Conservation (phyloP, 164 flowering plant genomes). For the Tetracentron sinense region DNA sequence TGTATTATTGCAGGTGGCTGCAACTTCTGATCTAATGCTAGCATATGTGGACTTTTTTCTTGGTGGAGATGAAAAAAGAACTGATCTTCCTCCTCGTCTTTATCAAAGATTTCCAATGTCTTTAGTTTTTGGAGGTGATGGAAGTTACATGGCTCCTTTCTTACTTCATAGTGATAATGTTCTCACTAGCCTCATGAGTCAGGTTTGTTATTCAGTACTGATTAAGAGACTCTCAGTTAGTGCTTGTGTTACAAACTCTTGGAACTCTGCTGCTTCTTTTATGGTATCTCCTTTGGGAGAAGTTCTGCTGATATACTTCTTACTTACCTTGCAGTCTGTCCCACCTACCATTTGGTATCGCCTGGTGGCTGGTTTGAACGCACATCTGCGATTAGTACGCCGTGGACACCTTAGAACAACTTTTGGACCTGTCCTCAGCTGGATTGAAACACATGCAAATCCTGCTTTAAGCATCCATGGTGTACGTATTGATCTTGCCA, state of each 20-base stretch:
- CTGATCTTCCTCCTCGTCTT: constrained; percentile 87
- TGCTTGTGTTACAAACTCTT: neutral
- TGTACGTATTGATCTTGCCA: constrained; percentile 63
- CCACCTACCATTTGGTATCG: constrained; percentile 94
- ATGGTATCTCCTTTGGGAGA: neutral
- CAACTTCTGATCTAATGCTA: constrained; percentile 86
- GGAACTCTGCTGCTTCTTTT: neutral
- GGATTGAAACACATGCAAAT: constrained; percentile 90
- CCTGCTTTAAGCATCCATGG: constrained; percentile 62
- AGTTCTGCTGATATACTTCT: neutral
- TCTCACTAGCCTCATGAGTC: constrained; percentile 84
- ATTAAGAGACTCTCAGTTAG: neutral
- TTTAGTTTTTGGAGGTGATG: constrained; percentile 89
- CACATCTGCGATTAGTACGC: constrained; percentile 83
- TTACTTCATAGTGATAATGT: constrained; percentile 82
- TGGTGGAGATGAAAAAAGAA: constrained; percentile 95
- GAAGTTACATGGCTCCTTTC: constrained; percentile 95
- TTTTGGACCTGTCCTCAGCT: constrained; percentile 53
- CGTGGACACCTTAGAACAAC: constrained; percentile 54
- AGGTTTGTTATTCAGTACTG: constrained; percentile 42
- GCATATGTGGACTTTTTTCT: constrained; percentile 90
- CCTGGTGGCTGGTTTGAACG: constrained; percentile 88
- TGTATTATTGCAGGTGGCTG: constrained; percentile 62
- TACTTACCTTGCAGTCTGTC: constrained; percentile 46
- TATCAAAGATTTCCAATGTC: constrained; percentile 77